phyloP scores from a whole-genome alignment of 352 stramenopile genomes.

The Globisporangium paddicum region DNA sequence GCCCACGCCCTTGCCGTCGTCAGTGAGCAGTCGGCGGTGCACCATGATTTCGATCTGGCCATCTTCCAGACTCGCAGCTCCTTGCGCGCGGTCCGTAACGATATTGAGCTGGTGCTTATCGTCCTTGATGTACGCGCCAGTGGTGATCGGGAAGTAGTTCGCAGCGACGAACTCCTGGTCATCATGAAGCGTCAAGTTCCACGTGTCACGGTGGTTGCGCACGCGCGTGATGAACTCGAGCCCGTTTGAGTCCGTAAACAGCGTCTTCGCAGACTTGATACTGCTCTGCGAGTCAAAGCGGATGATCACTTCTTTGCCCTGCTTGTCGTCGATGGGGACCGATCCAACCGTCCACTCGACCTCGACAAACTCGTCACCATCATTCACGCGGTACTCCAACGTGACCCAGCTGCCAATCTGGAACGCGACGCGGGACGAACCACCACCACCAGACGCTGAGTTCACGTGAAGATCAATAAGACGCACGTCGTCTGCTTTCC shows the following conservation, averaged over 20 bases:
- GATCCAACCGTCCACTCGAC: conserved; percentile 92
- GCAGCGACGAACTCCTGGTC: conserved; percentile 91
- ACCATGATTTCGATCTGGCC: conserved; percentile 97
- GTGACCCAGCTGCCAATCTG: conserved; percentile 87
- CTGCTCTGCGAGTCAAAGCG: conserved; percentile 71
- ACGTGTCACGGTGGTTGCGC: conserved; percentile 87
- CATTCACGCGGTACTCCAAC: conserved; percentile 87
- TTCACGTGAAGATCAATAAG: conserved; percentile 41
- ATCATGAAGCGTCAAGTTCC: conserved; percentile 84
- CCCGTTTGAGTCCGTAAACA: conserved; percentile 96
- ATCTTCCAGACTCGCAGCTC: conserved; percentile 86
- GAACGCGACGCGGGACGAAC: conserved; percentile 59
- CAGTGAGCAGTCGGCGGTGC: conserved; percentile 90
- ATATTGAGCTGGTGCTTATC: conserved; percentile 78
- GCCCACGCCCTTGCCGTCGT: conserved; percentile 92
- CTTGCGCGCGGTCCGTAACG: conserved; percentile 92
- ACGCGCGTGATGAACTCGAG: conserved; percentile 91
- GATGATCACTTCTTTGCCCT: conserved; percentile 96
- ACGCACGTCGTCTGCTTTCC: conserved; percentile 22
- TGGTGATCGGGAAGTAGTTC: conserved; percentile 98
- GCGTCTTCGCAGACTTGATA: conserved; percentile 44
- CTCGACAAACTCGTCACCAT: conserved; percentile 86
- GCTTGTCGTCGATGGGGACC: conserved; percentile 65
- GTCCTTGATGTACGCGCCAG: conserved; percentile 92
- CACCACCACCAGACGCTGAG: conserved; percentile 16